Percentiles rank a stretch among this genome's conserved stretches.
Evolutionary conservation across 1,284 basidiomycete genomes (phyloP).

Genomic region (Apiotrichum gracile): DNA sequence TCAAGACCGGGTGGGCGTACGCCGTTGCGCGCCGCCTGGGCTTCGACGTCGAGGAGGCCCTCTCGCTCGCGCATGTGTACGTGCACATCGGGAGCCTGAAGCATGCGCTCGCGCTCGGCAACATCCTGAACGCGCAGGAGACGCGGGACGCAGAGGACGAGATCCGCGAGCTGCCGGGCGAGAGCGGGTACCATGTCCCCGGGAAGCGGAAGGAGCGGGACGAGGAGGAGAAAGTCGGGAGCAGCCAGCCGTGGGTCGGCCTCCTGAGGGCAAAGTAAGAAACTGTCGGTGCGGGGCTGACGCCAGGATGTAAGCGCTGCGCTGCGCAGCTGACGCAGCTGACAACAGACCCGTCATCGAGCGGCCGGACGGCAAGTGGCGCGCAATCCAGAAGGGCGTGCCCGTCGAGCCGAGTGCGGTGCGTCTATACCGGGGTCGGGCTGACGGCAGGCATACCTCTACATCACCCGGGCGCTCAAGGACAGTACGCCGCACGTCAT

Average conservation of each 20-base stretch:
- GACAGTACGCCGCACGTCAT: conserved; percentile 68
- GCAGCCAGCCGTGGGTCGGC: conserved; percentile 85
- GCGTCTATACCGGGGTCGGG: conserved; percentile 7
- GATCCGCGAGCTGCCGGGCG: conserved; percentile 38
- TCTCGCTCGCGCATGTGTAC: conserved; percentile 60
- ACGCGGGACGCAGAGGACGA: conserved; percentile 45
- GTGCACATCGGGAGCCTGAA: conserved; percentile 83
- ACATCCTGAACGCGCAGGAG: conserved; percentile 51
- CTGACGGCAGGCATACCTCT: conserved; percentile 59
- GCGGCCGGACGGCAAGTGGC: conserved; percentile 64
- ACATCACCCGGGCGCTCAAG: conserved; percentile 71
- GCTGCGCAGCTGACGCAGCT: conserved; percentile 12
- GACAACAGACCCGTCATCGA: conserved; percentile 66
- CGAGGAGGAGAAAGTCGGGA: conserved; percentile 51
- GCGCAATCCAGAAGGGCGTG: conserved; percentile 67
- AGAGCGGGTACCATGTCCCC: conserved; percentile 8
- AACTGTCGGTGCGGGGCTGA: background rate
- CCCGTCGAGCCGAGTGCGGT: conserved; percentile 63
- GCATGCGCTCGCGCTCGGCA: conserved; percentile 74
- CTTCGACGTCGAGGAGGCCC: conserved; percentile 77
- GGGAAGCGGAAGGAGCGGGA: background rate
- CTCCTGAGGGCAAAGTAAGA: conserved; percentile 77
- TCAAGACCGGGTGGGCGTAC: conserved; percentile 90
- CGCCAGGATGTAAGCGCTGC: conserved; percentile 5
- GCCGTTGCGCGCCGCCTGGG: conserved; percentile 77